Evolutionary conservation across 805 yeast species (phyloP), one percentile per base, ranked within the genome.

Genomic region (Myxozyma neglecta): DNA sequence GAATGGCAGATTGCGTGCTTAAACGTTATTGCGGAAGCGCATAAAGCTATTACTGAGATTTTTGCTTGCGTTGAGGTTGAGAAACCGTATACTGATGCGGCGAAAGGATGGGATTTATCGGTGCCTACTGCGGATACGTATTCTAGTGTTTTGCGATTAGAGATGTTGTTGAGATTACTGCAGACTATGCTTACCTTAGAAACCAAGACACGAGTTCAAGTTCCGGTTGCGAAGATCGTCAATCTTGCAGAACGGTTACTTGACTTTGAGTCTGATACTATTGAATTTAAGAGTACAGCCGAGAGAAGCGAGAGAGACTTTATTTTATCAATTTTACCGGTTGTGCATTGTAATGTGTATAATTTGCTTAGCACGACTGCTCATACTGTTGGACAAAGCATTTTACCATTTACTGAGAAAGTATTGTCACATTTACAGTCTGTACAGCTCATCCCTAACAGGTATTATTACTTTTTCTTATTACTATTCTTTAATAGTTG

Each of bases 1-100:
- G 65, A 61, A 34, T 64, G 67, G 67, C 48, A 50, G 20, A 32
- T 57, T 16, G 20, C 67, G 5, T 29, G 57, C 6, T 11, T 64
- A 9, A 45, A 46, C 14, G 43, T 48, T 7, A 34, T 64, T 8
- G 61, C 51, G 2, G 67, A 64, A 36, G 53, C 55, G 3, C 67
- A 64, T 29, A 53, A 37, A 36, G 46, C 52, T 8, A 18, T 61
- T 14, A 34, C 53, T 1, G 16, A 39, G 45, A 35, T 54, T 8
- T 54, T 64, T 29, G 50, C 20, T 9, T 24, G 37, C 5, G 52
- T 64, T 3, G 36, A 43, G 24, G 56, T 54, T n/a, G 59, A 63
- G 16, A 18, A n/a, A 7, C n/a, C 20, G 9, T 49, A 56, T 43
- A 24, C 39, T 7, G 55, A 55, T 20, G 35, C 43, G n/a, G 55